Conservation (phyloP, 2,329 filamentous ascomycete species). For the Phaeophleospora eucalypticola region DNA sequence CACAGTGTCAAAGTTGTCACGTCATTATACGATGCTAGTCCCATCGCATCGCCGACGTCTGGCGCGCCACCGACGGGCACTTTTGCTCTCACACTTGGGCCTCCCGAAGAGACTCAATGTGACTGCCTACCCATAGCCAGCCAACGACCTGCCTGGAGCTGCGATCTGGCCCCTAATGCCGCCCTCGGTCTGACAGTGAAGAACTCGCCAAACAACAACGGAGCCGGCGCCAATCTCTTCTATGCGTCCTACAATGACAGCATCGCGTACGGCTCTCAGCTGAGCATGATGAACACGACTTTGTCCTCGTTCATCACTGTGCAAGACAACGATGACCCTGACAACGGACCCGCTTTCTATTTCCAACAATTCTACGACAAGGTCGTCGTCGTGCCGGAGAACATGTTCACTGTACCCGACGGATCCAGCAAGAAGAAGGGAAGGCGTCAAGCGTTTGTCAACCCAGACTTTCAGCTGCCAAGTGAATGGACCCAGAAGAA, state of each 20-base stretch:
- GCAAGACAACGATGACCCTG: constrained; percentile 53
- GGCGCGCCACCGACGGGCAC: constrained; percentile 52
- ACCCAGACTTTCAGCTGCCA: constrained; percentile 15
- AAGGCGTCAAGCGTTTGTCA: constrained; percentile 18
- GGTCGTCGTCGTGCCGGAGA: constrained; percentile 51
- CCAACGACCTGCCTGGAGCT: constrained; percentile 61
- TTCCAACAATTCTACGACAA: constrained; percentile 63
- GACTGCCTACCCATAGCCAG: constrained; percentile 56
- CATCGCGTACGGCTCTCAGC: constrained; percentile 58
- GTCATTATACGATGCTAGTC: constrained; percentile 33
- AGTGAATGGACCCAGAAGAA: constrained; percentile 32
- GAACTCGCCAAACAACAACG: constrained; percentile 15
- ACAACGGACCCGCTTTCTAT: constrained; percentile 59
- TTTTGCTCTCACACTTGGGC: constrained; percentile 52
- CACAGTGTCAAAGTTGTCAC: constrained; percentile 8
- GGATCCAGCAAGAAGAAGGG: constrained; percentile 25
- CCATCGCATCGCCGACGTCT: constrained; percentile 50
- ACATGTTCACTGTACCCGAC: constrained; percentile 23
- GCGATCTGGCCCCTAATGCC: constrained; percentile 44
- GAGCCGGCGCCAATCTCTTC: constrained; percentile 29
- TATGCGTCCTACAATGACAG: constrained; percentile 26
- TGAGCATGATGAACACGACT: constrained; percentile 42
- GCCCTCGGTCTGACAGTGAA: constrained; percentile 29
- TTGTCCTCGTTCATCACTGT: constrained; percentile 50
- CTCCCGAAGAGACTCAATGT: constrained; percentile 48